A percentile compares a stretch with the other conserved stretches of the same genome.
These are phyloP conservation scores for Serendipita sp. DNA, from an alignment of 768 basidiomycete species.

Conservation along the genomic window DNA sequence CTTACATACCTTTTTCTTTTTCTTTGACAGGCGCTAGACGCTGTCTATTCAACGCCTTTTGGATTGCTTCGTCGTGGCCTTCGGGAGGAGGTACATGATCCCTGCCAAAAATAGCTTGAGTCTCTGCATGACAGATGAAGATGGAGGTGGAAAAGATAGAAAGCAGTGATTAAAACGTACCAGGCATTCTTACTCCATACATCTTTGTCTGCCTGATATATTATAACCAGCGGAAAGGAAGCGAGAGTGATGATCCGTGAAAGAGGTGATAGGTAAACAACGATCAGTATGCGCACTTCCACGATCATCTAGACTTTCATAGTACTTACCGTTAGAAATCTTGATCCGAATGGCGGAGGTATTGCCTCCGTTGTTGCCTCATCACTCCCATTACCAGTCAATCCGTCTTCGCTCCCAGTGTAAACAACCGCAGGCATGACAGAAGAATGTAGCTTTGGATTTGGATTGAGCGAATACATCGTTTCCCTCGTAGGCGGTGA, in stretches of 20 bases:
- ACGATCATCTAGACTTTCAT: too few relatives aligned
- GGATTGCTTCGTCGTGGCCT: conserved; percentile 62
- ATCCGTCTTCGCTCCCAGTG: not conserved
- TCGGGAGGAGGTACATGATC: conserved; percentile 74
- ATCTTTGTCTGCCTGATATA: conserved; percentile 27
- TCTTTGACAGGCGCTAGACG: conserved; percentile 53
- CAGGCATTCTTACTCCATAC: conserved; percentile 82
- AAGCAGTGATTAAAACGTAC: not conserved
- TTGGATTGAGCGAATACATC: conserved; percentile 4
- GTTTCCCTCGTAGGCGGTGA: conserved; percentile 5
- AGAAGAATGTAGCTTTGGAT: conserved; percentile 3
- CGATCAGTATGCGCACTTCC: too few relatives aligned
- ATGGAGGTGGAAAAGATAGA: not conserved
- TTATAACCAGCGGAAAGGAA: not conserved
- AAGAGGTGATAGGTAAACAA: not conserved
- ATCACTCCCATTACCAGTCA: not conserved
- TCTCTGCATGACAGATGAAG: too few relatives aligned
- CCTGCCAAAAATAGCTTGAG: conserved; percentile 17
- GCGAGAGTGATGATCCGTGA: not conserved
- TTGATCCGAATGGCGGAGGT: conserved; percentile 52
- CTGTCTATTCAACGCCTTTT: conserved; percentile 53
- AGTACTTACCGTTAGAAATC: conserved; percentile 42
- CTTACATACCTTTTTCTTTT: conserved; percentile 43
- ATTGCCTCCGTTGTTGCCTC: not conserved
- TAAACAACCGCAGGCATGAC: not conserved